Base-by-base conservation (phyloP, 805 yeast species). In the Brettanomyces nanus region DNA sequence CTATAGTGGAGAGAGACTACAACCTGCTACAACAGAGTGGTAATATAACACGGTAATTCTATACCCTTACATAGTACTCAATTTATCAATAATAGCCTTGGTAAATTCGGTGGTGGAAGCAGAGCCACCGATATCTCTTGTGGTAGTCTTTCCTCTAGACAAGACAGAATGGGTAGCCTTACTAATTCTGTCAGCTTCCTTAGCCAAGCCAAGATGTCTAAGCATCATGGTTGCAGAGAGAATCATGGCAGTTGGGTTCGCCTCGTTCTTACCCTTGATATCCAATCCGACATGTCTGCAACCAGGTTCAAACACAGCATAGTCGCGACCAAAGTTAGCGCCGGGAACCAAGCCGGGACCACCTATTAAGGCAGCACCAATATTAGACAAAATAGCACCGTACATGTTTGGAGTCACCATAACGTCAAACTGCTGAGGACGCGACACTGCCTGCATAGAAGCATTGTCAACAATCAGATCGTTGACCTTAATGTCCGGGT, bases 321-420 rank as follows among this genome's bases (percentile, higher is more conserved):
- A 81, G 56, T 90, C 97, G 66, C 95, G 82, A 67, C 98, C 98
- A 51, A 85, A 89, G 74, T 87, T 86, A 58, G 95, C 96, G 68
- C 97, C 97, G 53, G 98, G 97, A 40, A 90, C 95, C 55, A 90
- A 73, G 66, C 97, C 97, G 62, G 97, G 97, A 54, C 97, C 96
- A 65, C 97, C 97, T 50, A 92, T 82, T 56, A 72, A 74, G 48
- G 92, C 98, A 51, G 97, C 95, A 71, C 97, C 98, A 56, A 90
- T 89, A 77, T 92, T 92, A 50, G 97, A 87, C 58, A 90, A 71
- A 58, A 90, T 90, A 59, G 96, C 83, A 70, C 98, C 98, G 75
- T 90, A 90, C 71, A 90, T 76, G 75, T 92, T 89, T 52, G 98
- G 98, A 49, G 97, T 86, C 47, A 92, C 97, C 68, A 90, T 75